These are phyloP conservation scores for Moricandia arvensis DNA, from an alignment of 345 rosid genomes.

Conservation along the genomic window DNA sequence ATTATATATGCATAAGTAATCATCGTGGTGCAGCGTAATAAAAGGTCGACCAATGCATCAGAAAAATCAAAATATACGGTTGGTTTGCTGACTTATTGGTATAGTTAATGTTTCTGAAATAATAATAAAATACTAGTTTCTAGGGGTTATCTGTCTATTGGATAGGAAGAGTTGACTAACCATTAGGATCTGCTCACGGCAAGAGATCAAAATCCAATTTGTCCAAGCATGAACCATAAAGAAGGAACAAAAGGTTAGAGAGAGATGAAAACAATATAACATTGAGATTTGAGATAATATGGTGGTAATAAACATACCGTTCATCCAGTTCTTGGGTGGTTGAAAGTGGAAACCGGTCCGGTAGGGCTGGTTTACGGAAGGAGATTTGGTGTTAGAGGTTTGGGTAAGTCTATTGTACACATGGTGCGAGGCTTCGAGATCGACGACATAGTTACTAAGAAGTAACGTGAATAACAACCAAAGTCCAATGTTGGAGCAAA, in stretches of 20 bases:
- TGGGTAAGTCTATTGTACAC: constrained; percentile 30
- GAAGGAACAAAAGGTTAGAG: constrained; percentile 5
- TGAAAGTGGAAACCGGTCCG: constrained; percentile 72
- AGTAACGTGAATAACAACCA: constrained; percentile 40
- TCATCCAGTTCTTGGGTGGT: constrained; percentile 75
- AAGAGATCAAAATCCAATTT: constrained; percentile 16
- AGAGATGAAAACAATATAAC: background rate
- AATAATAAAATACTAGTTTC: background rate
- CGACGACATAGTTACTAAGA: constrained; percentile 41
- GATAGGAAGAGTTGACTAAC: constrained; percentile 46
- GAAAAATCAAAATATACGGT: background rate
- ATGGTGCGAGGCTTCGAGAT: constrained; percentile 57
- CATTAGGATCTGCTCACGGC: constrained; percentile 64
- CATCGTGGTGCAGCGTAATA: constrained; percentile 26
- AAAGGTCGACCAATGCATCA: constrained; percentile 10
- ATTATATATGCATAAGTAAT: background rate
- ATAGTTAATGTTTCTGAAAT: background rate
- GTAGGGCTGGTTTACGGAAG: constrained; percentile 47
- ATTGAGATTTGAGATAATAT: background rate
- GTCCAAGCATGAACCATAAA: constrained; percentile 19
- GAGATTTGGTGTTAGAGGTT: constrained; percentile 27
- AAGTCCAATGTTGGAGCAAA: constrained; percentile 26
- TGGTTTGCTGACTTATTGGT: constrained; percentile 24
- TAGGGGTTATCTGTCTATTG: constrained; percentile 27
- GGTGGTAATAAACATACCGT: constrained; percentile 42